A percentile compares a stretch with the other conserved stretches of the same genome.
Evolutionary conservation across 352 stramenopile genomes (phyloP).

Genomic region (Phytophthora crassamura): DNA sequence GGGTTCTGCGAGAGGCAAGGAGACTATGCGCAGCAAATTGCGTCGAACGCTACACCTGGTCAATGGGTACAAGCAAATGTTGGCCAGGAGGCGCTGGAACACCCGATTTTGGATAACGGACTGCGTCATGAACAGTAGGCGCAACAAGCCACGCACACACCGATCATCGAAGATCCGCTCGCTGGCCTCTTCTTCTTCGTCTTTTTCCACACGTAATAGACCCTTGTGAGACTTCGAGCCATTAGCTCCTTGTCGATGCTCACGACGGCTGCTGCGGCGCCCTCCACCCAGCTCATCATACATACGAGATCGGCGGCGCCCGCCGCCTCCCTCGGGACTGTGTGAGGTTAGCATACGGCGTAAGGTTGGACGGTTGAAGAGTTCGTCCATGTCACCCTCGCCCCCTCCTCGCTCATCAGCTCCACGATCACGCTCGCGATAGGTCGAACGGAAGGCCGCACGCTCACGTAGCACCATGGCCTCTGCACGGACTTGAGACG

Average conservation of each 20-base stretch:
- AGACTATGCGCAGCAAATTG: constrained; percentile 72
- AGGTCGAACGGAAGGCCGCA: constrained; percentile 78
- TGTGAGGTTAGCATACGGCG: constrained; percentile 85
- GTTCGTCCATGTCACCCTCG: constrained; percentile 60
- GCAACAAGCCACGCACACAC: constrained; percentile 71
- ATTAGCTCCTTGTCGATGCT: constrained; percentile 32
- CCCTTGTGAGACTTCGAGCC: constrained; percentile 43
- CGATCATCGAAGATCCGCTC: constrained; percentile 77
- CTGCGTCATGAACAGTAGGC: constrained; percentile 82
- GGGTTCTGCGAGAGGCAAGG: constrained; percentile 51
- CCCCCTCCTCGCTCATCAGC: constrained; percentile 38
- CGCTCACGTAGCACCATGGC: constrained; percentile 96
- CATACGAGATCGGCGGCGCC: constrained; percentile 53
- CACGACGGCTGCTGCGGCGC: constrained; percentile 47
- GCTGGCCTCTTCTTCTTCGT: constrained; percentile 68
- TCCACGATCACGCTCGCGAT: constrained; percentile 50
- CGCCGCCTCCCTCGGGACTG: constrained; percentile 50
- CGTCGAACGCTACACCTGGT: constrained; percentile 66
- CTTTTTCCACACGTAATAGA: constrained; percentile 73
- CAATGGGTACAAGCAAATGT: constrained; percentile 82
- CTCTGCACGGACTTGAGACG: constrained; percentile 94
- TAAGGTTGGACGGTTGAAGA: constrained; percentile 80
- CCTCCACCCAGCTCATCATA: constrained; percentile 53
- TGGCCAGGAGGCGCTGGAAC: constrained; percentile 78
- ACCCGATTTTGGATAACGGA: constrained; percentile 86